Evolutionary conservation across 1,139 yeast species (phyloP), one percentile per base, ranked within the genome.

Genomic region (Diutina mesorugosa): DNA sequence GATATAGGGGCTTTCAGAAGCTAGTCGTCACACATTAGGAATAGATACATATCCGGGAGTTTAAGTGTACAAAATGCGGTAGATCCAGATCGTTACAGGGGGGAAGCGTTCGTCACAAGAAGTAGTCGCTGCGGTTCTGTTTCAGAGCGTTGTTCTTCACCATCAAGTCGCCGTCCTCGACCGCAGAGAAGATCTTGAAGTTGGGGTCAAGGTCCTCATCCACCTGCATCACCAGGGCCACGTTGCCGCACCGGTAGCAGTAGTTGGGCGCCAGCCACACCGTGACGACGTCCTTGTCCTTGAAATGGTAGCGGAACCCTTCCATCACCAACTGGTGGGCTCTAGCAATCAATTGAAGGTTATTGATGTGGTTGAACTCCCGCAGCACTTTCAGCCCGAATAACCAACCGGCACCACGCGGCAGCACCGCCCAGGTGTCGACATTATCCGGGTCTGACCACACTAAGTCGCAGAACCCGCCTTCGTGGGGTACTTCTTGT

Each of bases 281-380:
- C 30, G 64, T 61, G 41, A 61, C 64, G 57, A 61, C 64, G 55
- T 61, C 64, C 47, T 61, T 90, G 64, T 91, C 64, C 56, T 61
- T 61, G 59, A 61, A 61, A 47, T 61, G 64, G 51, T 61, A 61
- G 26, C 64, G 57, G 59, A 61, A 72, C 50, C 99, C 99, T 67
- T 93, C 99, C 99, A 93, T 93, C 50, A 93, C 98, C 69, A 93
- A 80, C 73, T 93, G 99, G 73, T 93, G 99, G 6, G 99, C 99
- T 66, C 99, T 81, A 6, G 98, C 96, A 61, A 95, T 90, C 63
- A 95, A 79, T 62, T 89, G 84, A 61, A 93, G 79, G 64, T 87
- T 86, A 71, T 93, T 93, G 81, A 76, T 85, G 82, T 66, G 99
- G 90, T 77, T 93, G 84, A 64, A 96, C 79, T 76, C 80, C 62